Conservation (phyloP, 805 yeast genomes). For the Cyberlindnera meyerae region DNA sequence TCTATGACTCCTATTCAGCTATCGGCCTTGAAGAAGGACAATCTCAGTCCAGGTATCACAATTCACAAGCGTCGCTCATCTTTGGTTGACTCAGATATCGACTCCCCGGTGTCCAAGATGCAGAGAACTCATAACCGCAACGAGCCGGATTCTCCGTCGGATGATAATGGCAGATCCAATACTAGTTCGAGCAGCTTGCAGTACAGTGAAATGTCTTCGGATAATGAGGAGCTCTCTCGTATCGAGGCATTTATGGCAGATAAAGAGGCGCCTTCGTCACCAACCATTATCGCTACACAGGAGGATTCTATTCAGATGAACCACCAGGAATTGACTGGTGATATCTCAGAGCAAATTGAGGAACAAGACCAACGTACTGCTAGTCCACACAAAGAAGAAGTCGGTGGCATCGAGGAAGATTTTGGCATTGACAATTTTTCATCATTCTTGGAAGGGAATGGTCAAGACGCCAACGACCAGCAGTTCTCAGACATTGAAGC, state of each 20-base stretch:
- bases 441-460: conserved; percentile 12
- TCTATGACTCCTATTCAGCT: conserved; percentile 10
- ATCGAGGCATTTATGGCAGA: conserved; percentile 17
- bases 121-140: conserved; percentile 7
- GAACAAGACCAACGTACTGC: too few species aligned
- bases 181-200: too few species aligned
- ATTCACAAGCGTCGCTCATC: conserved; percentile 21
- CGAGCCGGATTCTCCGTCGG: background rate
- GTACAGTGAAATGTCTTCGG: too few species aligned
- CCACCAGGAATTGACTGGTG: too few species aligned
- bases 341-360: too few species aligned
- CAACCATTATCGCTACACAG: conserved; percentile 9
- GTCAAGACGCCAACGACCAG: conserved; percentile 2
- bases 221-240: conserved; percentile 24
- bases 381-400: too few species aligned
- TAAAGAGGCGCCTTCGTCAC: background rate
- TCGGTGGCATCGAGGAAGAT: too few species aligned
- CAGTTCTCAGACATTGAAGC: conserved; percentile 6
- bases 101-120: conserved; percentile 7
- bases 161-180: too few species aligned
- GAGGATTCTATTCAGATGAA: conserved; percentile 11
- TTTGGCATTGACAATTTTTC: too few species aligned
- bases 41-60: conserved; percentile 5
- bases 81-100: conserved; percentile 24
- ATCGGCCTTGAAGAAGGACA: background rate